Base-by-base conservation (phyloP, 768 basidiomycete species). In the Lyophyllum atratum region DNA sequence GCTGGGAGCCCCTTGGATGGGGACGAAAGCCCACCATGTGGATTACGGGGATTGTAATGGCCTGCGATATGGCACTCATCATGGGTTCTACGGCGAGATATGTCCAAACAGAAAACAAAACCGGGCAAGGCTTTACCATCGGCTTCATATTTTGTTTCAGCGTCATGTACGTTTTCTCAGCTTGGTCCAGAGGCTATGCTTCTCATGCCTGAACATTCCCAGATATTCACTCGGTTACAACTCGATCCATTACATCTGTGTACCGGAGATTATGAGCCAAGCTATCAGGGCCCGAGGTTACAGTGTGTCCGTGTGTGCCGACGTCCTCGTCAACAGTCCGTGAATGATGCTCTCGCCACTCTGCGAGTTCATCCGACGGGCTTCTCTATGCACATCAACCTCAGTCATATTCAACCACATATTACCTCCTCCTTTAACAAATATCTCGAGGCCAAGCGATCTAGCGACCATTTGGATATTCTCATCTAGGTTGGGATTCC, bases 11-110 rank as follows among this genome's bases (percentile, higher is more conserved):
- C n/a, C n/a, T n/a, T n/a, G n/a, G n/a, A n/a, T n/a, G n/a, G n/a
- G 55, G 55, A 22, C 47, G 59, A n/a, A 60, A 60, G 40, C 42
- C 28, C 22, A 45, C 53, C 1, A 45, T 55, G 52, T 57, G 51
- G 48, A 60, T 60, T 42, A 56, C 55, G 14, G 51, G 55, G 24
- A 43, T 60, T 19, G 52, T 33, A 43, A 54, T 60, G 55, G 59
- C 51, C 19, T 26, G 55, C 24, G 46, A 56, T 52, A 56, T 60
- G 55, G 50, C 40, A 21, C 59, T 54, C 46, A 56, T 56, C 47
- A 54, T 56, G 55, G 47, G 40, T 17, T 60, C 54, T 5, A 54
- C 51, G 24, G 49, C 43, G 12, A 40, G 44, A 45, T 59, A 51
- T 52, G 44, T 49, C 10, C 25, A 43, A 17, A 37, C 54, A 8